Base-by-base conservation (phyloP, 2,329 filamentous ascomycete genomes). In the Penicillium brasilianum region DNA sequence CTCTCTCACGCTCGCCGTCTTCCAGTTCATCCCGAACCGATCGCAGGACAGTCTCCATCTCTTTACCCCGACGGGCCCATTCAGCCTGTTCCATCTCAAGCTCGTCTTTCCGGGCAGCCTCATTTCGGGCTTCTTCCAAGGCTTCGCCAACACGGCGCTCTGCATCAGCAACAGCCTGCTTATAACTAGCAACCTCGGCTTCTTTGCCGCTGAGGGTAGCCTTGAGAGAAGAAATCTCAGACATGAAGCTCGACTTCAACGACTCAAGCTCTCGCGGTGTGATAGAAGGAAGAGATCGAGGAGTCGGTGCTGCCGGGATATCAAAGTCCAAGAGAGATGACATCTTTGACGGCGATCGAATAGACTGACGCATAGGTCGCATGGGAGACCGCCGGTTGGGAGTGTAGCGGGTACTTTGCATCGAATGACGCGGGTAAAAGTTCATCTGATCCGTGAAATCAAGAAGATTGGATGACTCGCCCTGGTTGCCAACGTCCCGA, bases 151-250 rank as follows among this genome's bases (percentile, higher is more conserved):
- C 93, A 22, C 94, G 89, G 74, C 92, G 90, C 80, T 99, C 95
- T 0, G 95, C 94, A 77, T 98, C 93, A 6, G 87, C 87, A 32
- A 98, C 88, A 0, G 95, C 92, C 46, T 90, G 88, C 75, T 97
- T 97, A 60, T 98, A 84, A 36, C 90, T 94, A 54, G 88, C 84
- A 37, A 95, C 92, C 76, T 98, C 93, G 6, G 94, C 94, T 74
- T 98, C 94, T 72, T 95, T 96, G 52, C 95, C 95, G 70, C 89
- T 93, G 10, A 99, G 83, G 10, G 92, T 94, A 3, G 95, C 95
- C 72, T 92, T 95, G 18, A 99, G 85, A n/a, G 91, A 92, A 64
- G 92, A 96, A 61, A 99, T 96, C 74, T 98, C 92, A 0, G 93
- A 96, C 55, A 96, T 84, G 70, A 96, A 96, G 25, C 86, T 86